phyloP scores from a whole-genome alignment of 2,329 filamentous ascomycete genomes.

The Microsporum canis region DNA sequence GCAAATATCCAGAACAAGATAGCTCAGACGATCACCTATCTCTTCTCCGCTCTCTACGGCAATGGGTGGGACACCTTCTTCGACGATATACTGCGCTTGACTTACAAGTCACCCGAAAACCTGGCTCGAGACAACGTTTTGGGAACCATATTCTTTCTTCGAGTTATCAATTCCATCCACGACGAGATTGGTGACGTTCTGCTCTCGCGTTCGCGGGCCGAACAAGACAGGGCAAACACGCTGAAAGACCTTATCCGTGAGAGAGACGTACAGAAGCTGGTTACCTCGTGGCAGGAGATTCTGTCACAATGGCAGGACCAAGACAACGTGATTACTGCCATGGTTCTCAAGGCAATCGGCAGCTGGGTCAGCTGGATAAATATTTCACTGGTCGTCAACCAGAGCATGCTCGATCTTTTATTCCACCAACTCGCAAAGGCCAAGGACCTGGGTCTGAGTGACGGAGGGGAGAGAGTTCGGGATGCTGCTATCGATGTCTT shows the following conservation, averaged over 20 bases:
- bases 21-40: slow-evolving; percentile 85
- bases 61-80: slow-evolving; percentile 82
- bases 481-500: slow-evolving; percentile 90
- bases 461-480: slow-evolving; percentile 70
- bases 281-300: slow-evolving; percentile 83
- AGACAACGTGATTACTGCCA: slow-evolving; percentile 64
- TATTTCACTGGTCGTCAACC: slow-evolving; percentile 83
- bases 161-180: slow-evolving; percentile 78
- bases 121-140: slow-evolving; percentile 55
- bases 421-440: slow-evolving; percentile 77
- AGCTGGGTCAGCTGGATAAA: slow-evolving; percentile 99
- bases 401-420: slow-evolving; percentile 71
- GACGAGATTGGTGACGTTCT: slow-evolving; percentile 95
- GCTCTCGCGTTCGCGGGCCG: slow-evolving; percentile 62
- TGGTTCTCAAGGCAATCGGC: slow-evolving; percentile 81
- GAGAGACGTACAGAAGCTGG: slow-evolving; percentile 79
- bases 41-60: slow-evolving; percentile 80
- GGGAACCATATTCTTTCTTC: slow-evolving; percentile 77
- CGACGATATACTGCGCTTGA: slow-evolving; percentile 74
- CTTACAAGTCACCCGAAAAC: slow-evolving; percentile 48
- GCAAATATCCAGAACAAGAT: slow-evolving; percentile 87
- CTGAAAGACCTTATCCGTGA: slow-evolving; percentile 83
- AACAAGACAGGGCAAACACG: slow-evolving; percentile 75
- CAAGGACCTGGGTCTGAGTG: slow-evolving; percentile 46
- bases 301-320: slow-evolving; percentile 63